Base-by-base conservation (phyloP, 805 yeast species). In the Saturnispora zaruensis region DNA sequence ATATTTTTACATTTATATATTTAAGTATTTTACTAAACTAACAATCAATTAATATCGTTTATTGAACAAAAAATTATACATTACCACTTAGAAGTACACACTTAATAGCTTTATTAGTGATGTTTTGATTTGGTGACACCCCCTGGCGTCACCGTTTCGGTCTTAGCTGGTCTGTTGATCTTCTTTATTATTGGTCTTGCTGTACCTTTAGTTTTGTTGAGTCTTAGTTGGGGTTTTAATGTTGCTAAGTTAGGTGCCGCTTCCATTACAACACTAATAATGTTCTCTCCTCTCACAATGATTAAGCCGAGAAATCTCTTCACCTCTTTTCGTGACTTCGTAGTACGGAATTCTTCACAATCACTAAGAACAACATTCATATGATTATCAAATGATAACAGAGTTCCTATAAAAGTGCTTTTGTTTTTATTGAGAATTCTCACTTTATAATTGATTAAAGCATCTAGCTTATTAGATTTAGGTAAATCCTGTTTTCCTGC, bases 361-460 rank as follows among this genome's bases (percentile, higher is more conserved):
- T 90, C 93, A 11, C 85, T 76, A 30, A 91, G 69, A 13, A 93
- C 96, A 16, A 91, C 63, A 65, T 91, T 91, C 83, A 90, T 82
- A 63, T 84, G 85, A 61, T 83, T 83, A 65, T 93, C 99, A 64
- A 87, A 91, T 6, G 98, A 89, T 54, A 90, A 67, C 48, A 91
- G 73, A 54, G 81, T 82, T 2, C 99, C 99, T 6, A 81, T 73
- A 55, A 86, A 78, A 41, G 79, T 82, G 41, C 95, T 75, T 5
- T 84, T 82, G 66, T 91, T 97, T n/a, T 78, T 65, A 1, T 91
- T 78, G 26, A 82, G 73, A 23, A 88, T 85, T 49, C 83, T 77
- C 48, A 93, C 78, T 51, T 87, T 75, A 67, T 79, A 84, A 59
- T 86, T 76, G 47, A 91, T 69, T 55, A 91, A 73, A 59, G 84